Conservation (phyloP, 331 rosid genomes). For the Quercus tomentella region DNA sequence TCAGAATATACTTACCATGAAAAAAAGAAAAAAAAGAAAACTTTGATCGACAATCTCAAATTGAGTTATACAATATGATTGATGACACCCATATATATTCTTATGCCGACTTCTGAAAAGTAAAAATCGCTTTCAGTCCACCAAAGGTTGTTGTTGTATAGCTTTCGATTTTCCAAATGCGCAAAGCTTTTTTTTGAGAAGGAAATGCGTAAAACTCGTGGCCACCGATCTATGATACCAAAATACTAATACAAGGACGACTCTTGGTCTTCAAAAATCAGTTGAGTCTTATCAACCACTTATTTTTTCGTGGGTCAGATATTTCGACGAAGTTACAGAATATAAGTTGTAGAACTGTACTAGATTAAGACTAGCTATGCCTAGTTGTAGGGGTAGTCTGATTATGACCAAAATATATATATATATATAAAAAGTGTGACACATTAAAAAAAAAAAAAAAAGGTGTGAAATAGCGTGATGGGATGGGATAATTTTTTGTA, state of each 20-base stretch:
- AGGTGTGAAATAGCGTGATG: no score
- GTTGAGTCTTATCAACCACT: neutral
- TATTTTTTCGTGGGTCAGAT: neutral
- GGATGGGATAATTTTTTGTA: no score
- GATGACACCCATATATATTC: no score
- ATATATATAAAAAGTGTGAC: no score
- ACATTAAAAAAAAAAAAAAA: no score
- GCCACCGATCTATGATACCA: neutral
- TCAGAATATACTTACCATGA: neutral
- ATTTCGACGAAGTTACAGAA: neutral
- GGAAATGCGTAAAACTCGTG: slow-evolving; percentile 1
- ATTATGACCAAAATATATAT: no score
- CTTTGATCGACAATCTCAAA: slow-evolving; percentile 22
- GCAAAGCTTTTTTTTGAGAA: neutral
- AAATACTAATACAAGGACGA: neutral
- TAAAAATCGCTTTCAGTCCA: slow-evolving; percentile 29
- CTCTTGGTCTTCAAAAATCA: neutral
- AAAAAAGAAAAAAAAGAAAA: slow-evolving; percentile 11
- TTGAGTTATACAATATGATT: neutral
- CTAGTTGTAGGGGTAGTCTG: no score
- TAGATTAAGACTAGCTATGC: no score
- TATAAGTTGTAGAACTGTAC: no score
- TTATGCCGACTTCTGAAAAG: slow-evolving; percentile 4
- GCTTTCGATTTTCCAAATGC: neutral
- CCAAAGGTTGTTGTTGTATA: neutral